A percentile compares a stretch with the other conserved stretches of the same genome.
Evolutionary conservation across 371 early-diverging fungal genomes (phyloP).

Genomic region (Batkoa obscura): DNA sequence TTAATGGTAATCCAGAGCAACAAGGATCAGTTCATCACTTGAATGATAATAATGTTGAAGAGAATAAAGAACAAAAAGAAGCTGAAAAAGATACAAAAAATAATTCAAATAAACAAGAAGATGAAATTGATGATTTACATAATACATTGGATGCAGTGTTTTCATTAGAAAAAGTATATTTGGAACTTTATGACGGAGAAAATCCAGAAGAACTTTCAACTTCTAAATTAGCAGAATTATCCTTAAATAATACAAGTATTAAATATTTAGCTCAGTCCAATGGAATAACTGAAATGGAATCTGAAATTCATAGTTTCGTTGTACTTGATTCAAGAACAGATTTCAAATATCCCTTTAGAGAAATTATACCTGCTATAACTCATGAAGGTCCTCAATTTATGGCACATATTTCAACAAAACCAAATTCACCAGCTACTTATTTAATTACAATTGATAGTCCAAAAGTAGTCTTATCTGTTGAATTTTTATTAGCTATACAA

Average conservation of each 20-base stretch:
- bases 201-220: conserved; percentile 15
- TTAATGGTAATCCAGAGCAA: neutral
- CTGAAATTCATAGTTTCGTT: conserved; percentile 44
- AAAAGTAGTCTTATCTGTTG: conserved; percentile 62
- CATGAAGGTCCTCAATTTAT: conserved; percentile 44
- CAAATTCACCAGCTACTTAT: conserved; percentile 17
- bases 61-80: neutral
- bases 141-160: conserved; percentile 20
- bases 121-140: conserved; percentile 5
- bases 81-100: neutral
- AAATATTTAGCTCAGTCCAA: conserved; percentile 43
- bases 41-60: neutral
- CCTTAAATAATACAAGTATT: conserved; percentile 27
- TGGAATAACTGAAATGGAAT: conserved; percentile 47
- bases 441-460: conserved; percentile 65
- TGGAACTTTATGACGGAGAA: conserved; percentile 46
- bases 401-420: conserved; percentile 11
- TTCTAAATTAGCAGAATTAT: conserved; percentile 27
- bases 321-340: conserved; percentile 61
- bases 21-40: neutral
- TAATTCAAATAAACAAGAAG: neutral
- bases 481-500: conserved; percentile 52
- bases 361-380: conserved; percentile 50
- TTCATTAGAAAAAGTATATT: conserved; percentile 23
- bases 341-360: conserved; percentile 54